phyloP scores from a whole-genome alignment of 345 rosid genomes.

The Salix dunnii region DNA sequence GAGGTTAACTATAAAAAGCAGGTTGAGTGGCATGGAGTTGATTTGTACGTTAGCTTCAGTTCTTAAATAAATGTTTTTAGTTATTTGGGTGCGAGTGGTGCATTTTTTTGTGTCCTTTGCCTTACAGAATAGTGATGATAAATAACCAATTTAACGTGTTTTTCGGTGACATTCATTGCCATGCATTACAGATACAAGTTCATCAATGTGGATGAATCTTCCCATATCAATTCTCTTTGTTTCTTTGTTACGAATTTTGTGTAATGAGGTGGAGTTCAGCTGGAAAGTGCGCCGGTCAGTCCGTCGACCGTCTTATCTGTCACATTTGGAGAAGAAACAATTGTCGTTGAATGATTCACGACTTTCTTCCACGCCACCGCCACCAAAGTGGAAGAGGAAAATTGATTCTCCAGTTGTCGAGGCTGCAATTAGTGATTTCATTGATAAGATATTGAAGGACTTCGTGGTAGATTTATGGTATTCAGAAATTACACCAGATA shows the following conservation, averaged over 20 bases:
- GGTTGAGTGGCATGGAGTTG: neutral
- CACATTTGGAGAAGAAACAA: constrained; percentile 65
- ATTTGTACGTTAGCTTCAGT: neutral
- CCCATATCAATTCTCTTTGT: constrained; percentile 72
- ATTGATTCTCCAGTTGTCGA: constrained; percentile 83
- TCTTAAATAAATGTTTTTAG: neutral
- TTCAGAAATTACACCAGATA: constrained; percentile 83
- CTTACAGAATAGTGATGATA: neutral
- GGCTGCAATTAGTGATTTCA: constrained; percentile 64
- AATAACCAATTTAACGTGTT: neutral
- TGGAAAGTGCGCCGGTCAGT: constrained; percentile 46
- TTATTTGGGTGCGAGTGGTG: neutral
- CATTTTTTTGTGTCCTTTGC: neutral
- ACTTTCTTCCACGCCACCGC: constrained; percentile 48
- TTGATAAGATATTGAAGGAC: constrained; percentile 78
- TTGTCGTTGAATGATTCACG: constrained; percentile 74
- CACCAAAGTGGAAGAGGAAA: constrained; percentile 70
- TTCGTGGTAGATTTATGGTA: constrained; percentile 90
- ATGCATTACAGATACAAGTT: constrained; percentile 65
- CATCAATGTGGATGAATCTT: constrained; percentile 89
- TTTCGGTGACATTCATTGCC: neutral
- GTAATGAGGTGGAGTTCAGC: constrained; percentile 66
- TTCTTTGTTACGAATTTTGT: constrained; percentile 45
- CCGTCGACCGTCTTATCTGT: constrained; percentile 38
- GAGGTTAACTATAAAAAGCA: neutral